A percentile compares a stretch with the other conserved stretches of the same genome.
phyloP scores from a whole-genome alignment of 2,329 filamentous ascomycete genomes.

The Venturiaceae sp. region DNA sequence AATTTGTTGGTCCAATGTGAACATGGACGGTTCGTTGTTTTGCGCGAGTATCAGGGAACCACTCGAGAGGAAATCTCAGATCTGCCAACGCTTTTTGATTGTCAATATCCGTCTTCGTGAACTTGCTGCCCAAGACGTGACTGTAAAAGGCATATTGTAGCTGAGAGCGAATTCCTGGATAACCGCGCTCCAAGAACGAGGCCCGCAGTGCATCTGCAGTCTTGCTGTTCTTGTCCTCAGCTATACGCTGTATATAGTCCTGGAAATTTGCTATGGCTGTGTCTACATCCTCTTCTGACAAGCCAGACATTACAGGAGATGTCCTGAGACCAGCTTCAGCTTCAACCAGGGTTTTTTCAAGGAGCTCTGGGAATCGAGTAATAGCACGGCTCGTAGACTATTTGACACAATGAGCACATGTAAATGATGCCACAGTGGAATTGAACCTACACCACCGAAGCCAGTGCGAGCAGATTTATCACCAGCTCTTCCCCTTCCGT shows the following conservation, averaged over 20 bases:
- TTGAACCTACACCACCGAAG: too few relatives aligned
- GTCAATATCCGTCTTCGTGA: constrained; percentile 24
- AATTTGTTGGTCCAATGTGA: constrained; percentile 95
- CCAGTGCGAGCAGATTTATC: too few relatives aligned
- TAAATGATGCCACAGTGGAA: too few relatives aligned
- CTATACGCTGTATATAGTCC: background rate
- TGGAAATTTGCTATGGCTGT: background rate
- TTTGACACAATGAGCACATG: too few relatives aligned
- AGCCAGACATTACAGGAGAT: background rate
- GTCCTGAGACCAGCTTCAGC: background rate
- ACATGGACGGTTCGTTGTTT: constrained; percentile 79
- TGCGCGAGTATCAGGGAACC: constrained; percentile 76
- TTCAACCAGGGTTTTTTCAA: too few relatives aligned
- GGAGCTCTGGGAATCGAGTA: background rate
- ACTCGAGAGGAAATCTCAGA: constrained; percentile 80
- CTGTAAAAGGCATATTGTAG: constrained; percentile 58
- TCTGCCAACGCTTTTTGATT: constrained; percentile 53
- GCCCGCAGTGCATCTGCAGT: background rate
- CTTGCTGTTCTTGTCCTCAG: background rate
- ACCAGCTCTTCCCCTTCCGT: too few relatives aligned
- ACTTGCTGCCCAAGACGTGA: constrained; percentile 20
- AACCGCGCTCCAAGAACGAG: constrained; percentile 43
- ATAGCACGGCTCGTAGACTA: too few relatives aligned
- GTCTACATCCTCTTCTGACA: background rate
- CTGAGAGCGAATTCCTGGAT: constrained; percentile 43